A percentile compares a stretch with the other conserved stretches of the same genome.
These are phyloP conservation scores for Bassia scoparia DNA, from an alignment of 148 eudicot genomes.

Conservation along the genomic window DNA sequence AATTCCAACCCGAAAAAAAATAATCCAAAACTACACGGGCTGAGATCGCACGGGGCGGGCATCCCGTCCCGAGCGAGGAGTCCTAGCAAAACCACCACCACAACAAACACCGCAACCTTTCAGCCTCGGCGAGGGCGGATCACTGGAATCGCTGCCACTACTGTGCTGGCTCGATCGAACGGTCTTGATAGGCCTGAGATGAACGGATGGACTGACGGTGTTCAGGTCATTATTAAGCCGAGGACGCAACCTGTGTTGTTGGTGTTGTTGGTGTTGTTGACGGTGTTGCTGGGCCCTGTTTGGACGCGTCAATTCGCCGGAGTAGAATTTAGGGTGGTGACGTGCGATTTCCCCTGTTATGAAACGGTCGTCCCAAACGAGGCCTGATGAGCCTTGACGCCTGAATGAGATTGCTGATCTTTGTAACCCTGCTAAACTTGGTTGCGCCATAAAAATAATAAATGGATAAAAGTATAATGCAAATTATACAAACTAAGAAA, in stretches of 20 bases:
- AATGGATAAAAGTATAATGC: too few relatives aligned
- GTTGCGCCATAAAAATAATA: conserved; percentile 17
- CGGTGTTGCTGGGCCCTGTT: conserved; percentile 2
- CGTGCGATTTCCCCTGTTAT: conserved; percentile 21
- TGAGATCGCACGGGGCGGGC: conserved; percentile 18
- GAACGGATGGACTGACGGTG: neutral
- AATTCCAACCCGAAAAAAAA: neutral
- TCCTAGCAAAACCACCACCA: conserved; percentile 10
- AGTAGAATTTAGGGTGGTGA: conserved; percentile 6
- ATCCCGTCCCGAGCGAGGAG: conserved; percentile 2
- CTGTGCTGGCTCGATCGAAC: neutral
- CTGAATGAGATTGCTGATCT: conserved; percentile 58
- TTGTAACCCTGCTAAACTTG: conserved; percentile 28
- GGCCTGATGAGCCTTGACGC: conserved; percentile 66
- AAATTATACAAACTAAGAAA: neutral
- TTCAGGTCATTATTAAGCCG: neutral
- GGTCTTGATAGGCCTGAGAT: conserved; percentile 23
- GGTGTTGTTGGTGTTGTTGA: neutral
- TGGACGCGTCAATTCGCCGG: conserved; percentile 22
- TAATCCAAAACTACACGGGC: conserved; percentile 1
- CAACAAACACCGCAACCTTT: conserved; percentile 32
- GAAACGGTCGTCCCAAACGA: conserved; percentile 51
- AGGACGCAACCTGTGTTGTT: neutral
- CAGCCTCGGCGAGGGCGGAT: conserved; percentile 28
- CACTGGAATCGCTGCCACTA: neutral